Base-by-base conservation (phyloP, 129 eudicot genomes). In the Kitagawia praeruptora region DNA sequence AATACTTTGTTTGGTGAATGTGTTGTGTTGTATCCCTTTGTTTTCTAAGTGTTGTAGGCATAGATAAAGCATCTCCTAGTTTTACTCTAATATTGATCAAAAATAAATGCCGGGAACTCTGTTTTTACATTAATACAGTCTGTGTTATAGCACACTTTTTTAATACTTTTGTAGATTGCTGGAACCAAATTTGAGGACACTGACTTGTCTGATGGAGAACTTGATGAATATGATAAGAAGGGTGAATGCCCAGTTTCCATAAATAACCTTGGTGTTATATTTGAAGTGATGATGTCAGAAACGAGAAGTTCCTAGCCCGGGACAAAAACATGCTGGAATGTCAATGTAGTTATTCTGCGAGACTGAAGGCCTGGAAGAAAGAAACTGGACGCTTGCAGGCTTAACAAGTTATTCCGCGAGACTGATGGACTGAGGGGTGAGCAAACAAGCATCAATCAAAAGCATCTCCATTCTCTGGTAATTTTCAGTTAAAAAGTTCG, bases 171-270 rank as follows among this genome's bases (percentile, higher is more conserved):
- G 76, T 78, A 92, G 97, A 23, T 82, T 51, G 89, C 84, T 70
- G 98, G 98, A 51, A 92, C 98, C 14, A 87, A 83, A 23, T 95
- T 90, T 82, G 89, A 87, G 51, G 89, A 82, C 71, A 85, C 92
- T 31, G 96, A 95, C 82, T 79, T 95, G 86, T 83, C 92, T 40
- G 90, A 84, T 39, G 97, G 92, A 54, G 97, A 95, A 9, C 92
- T 79, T 82, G 56, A 87, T 3, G 98, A 91, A 76, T 94, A 94
- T 58, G 92, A 86, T 70, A 97, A 94, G 87, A 86, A 90, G 88
- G 96, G 94, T 14, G 83, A 84, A 79, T 86, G 90, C 79, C 92
- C 91, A 14, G 98, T 95, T 64, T 87, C 89, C 93, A 87, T 95
- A 64, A 85, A 91, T 70, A 92, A 92, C 48, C 87, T 90, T 38